Percentiles rank a stretch among this genome's conserved stretches.
Evolutionary conservation across 768 basidiomycete species (phyloP).

Genomic region (Psilocybe cubensis): DNA sequence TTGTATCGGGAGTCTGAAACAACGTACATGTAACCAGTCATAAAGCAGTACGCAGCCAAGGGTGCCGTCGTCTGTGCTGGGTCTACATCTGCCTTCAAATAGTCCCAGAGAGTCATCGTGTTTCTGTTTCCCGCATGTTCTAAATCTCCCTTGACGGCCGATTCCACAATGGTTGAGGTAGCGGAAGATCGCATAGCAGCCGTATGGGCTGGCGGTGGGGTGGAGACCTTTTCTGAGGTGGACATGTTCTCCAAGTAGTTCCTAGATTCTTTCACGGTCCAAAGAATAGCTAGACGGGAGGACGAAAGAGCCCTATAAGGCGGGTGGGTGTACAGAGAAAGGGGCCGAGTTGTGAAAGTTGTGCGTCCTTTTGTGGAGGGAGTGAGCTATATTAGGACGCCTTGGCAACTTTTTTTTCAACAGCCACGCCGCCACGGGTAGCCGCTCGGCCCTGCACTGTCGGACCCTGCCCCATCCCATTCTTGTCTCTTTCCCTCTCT

Average conservation of each 20-base stretch:
- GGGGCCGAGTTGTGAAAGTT: constrained; percentile 8
- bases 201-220: not conserved
- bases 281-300: not conserved
- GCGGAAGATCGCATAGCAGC: not conserved
- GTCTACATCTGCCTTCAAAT: constrained; percentile 53
- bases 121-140: constrained; percentile 14
- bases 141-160: constrained; percentile 17
- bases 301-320: not conserved
- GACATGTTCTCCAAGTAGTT: not conserved
- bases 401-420: constrained; percentile 24
- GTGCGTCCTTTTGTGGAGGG: constrained; percentile 7
- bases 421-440: constrained; percentile 12
- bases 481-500: constrained; percentile 14
- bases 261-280: not conserved
- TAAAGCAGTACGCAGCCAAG: constrained; percentile 70
- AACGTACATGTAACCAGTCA: constrained; percentile 76
- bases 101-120: constrained; percentile 38
- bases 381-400: constrained; percentile 11
- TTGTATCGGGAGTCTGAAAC: not conserved
- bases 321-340: not conserved
- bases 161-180: constrained; percentile 6
- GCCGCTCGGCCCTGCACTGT: constrained; percentile 17
- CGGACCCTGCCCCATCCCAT: constrained; percentile 12
- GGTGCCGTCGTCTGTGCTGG: constrained; percentile 53
- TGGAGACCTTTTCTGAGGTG: constrained; percentile 5